A percentile compares a stretch with the other conserved stretches of the same genome.
phyloP scores from a whole-genome alignment of 768 basidiomycete genomes.

The Mycena kentingensis region DNA sequence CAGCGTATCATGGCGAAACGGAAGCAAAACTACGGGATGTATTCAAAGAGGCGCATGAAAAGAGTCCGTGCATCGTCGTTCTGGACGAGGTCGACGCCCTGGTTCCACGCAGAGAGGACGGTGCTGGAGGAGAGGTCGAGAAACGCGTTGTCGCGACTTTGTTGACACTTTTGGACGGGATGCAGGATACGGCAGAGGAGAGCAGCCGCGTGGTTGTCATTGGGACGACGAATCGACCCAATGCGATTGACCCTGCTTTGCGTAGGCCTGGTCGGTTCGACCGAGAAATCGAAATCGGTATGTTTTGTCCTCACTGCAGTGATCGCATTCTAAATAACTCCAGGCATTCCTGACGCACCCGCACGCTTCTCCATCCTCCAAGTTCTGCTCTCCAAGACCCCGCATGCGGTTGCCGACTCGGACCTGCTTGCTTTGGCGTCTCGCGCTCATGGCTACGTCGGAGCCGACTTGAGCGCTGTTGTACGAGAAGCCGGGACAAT shows the following conservation, averaged over 20 bases:
- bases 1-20: constrained; percentile 96
- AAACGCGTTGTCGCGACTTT: constrained; percentile 94
- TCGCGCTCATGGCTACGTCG: constrained; percentile 93
- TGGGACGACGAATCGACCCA: constrained; percentile 93
- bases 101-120: constrained; percentile 87
- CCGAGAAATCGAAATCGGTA: constrained; percentile 93
- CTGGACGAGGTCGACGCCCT: constrained; percentile 96
- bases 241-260: constrained; percentile 93
- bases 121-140: constrained; percentile 92
- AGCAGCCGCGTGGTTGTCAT: constrained; percentile 83
- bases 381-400: constrained; percentile 81
- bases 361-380: constrained; percentile 84
- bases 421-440: constrained; percentile 70
- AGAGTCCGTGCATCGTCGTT: constrained; percentile 90
- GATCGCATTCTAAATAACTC: constrained; percentile 1
- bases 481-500: constrained; percentile 90
- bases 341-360: constrained; percentile 86
- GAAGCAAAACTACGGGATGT: constrained; percentile 88
- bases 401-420: constrained; percentile 62
- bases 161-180: constrained; percentile 92
- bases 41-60: constrained; percentile 78
- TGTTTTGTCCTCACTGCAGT: constrained; percentile 21
- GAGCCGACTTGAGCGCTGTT: constrained; percentile 91
- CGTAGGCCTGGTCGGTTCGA: constrained; percentile 90
- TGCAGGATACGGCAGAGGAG: constrained; percentile 54